phyloP scores from a whole-genome alignment of 2,329 filamentous ascomycete genomes.

The Dothistroma pini region DNA sequence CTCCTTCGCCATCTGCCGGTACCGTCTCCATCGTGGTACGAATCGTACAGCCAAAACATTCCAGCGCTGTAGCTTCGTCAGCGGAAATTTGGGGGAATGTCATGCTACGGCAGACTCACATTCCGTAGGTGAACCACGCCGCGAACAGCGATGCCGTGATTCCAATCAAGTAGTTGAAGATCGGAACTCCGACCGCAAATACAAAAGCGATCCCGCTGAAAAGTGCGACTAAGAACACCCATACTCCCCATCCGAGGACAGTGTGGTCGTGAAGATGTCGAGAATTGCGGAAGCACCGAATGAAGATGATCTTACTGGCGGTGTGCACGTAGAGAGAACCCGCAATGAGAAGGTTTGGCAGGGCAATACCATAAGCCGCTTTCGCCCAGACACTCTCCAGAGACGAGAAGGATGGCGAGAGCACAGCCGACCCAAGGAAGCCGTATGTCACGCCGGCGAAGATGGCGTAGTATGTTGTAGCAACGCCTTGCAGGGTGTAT shows the following conservation, averaged over 20 bases:
- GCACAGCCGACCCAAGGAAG: conserved; percentile 47
- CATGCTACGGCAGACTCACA: conserved; percentile 4
- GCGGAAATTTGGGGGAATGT: neutral
- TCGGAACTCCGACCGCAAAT: conserved; percentile 49
- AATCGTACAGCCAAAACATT: conserved; percentile 52
- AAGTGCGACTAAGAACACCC: conserved; percentile 46
- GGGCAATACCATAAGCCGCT: conserved; percentile 49
- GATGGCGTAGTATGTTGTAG: conserved; percentile 50
- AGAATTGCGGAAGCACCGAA: conserved; percentile 47
- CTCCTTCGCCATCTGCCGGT: conserved; percentile 17
- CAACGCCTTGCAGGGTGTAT: conserved; percentile 48
- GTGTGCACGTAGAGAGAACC: conserved; percentile 51
- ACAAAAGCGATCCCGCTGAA: conserved; percentile 46
- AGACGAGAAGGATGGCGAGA: conserved; percentile 49
- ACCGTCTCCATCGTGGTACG: conserved; percentile 44
- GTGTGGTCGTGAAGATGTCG: conserved; percentile 50
- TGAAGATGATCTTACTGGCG: conserved; percentile 51
- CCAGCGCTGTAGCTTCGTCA: conserved; percentile 39
- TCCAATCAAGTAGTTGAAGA: conserved; percentile 54
- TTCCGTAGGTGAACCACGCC: conserved; percentile 53
- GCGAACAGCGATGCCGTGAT: conserved; percentile 52
- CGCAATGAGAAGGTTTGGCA: conserved; percentile 51
- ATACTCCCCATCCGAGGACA: conserved; percentile 45
- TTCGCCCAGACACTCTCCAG: conserved; percentile 47
- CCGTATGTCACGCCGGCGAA: conserved; percentile 52